These are phyloP conservation scores for Metschnikowia matae DNA, from an alignment of 805 yeast genomes.

Conservation along the genomic window DNA sequence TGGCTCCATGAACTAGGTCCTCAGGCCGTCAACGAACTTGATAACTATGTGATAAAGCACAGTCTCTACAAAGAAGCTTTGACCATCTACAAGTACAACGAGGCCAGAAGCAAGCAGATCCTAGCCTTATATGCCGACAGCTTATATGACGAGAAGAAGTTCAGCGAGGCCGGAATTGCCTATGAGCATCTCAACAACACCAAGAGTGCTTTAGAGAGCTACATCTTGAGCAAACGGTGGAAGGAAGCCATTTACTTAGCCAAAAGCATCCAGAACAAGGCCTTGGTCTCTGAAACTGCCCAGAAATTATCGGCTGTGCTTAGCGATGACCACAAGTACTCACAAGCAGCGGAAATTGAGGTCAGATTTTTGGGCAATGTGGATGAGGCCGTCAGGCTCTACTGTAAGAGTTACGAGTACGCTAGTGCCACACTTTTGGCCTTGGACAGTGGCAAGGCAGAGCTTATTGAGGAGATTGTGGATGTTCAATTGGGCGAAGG, in stretches of 20 bases:
- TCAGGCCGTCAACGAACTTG: slow-evolving; percentile 48
- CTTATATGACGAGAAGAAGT: slow-evolving; percentile 53
- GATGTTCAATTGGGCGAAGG: slow-evolving; percentile 82
- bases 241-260: slow-evolving; percentile 72
- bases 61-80: slow-evolving; percentile 68
- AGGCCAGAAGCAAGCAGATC: slow-evolving; percentile 49
- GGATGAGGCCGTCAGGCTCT: slow-evolving; percentile 59
- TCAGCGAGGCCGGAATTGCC: slow-evolving; percentile 71
- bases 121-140: slow-evolving; percentile 59
- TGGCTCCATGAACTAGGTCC: slow-evolving; percentile 53
- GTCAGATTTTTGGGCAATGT: slow-evolving; percentile 55
- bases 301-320: slow-evolving; percentile 57
- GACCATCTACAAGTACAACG: slow-evolving; percentile 54
- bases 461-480: slow-evolving; percentile 53
- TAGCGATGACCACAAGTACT: slow-evolving; percentile 65
- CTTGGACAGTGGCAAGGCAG: slow-evolving; percentile 37
- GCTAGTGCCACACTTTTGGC: slow-evolving; percentile 74
- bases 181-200: slow-evolving; percentile 63
- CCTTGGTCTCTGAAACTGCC: slow-evolving; percentile 44
- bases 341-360: slow-evolving; percentile 78
- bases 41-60: slow-evolving; percentile 66
- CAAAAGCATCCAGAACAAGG: slow-evolving; percentile 24
- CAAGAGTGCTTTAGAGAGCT: slow-evolving; percentile 65
- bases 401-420: slow-evolving; percentile 70
- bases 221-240: slow-evolving; percentile 74